Conservation (phyloP, 106 monocot genomes). For the Dioscorea alata region DNA sequence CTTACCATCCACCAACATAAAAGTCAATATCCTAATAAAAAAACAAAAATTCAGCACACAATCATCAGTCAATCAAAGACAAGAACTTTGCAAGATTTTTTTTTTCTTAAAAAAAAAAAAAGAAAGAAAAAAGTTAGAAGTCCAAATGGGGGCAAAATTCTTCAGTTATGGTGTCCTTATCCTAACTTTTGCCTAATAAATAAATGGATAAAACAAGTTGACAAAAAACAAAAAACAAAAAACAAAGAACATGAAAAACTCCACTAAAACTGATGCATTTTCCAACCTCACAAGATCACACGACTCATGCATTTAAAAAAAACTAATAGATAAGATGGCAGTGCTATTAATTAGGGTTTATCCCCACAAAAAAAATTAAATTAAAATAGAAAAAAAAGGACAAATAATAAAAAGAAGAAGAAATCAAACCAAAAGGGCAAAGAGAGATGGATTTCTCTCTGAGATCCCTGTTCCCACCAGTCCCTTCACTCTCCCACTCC, state of each 20-base stretch:
- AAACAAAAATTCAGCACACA: too few species aligned
- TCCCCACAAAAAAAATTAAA: neutral
- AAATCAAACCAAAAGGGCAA: conserved; percentile 1
- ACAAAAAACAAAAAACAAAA: too few species aligned
- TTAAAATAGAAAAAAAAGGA: too few species aligned
- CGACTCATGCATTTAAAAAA: neutral
- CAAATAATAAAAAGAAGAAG: neutral
- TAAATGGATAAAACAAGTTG: neutral
- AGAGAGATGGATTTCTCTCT: neutral
- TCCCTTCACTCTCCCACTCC: conserved; percentile 4
- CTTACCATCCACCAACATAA: too few species aligned
- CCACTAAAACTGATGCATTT: neutral
- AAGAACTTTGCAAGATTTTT: too few species aligned
- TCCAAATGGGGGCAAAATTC: too few species aligned
- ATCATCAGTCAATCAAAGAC: too few species aligned
- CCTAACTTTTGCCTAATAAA: neutral
- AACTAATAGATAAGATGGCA: neutral
- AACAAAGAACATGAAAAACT: too few species aligned
- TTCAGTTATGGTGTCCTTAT: too few species aligned
- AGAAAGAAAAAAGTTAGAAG: too few species aligned
- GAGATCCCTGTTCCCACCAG: conserved; percentile 18
- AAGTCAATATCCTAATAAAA: too few species aligned
- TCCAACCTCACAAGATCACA: neutral
- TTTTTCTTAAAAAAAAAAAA: too few species aligned
- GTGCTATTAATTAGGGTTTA: neutral